Conservation (phyloP, 768 basidiomycete genomes). For the Leccinellum albellum region DNA sequence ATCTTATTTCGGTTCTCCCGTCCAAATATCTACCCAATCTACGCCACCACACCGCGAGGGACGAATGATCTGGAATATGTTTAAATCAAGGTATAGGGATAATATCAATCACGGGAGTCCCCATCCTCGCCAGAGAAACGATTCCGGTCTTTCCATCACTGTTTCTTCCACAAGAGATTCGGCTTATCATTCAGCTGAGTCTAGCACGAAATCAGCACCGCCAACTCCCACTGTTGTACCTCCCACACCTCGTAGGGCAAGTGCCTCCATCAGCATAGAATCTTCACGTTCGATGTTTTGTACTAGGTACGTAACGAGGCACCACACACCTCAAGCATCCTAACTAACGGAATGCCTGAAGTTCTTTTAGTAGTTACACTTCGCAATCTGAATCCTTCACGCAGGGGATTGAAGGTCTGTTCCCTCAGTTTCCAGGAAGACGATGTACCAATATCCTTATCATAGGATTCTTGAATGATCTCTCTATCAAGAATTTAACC, state of each 20-base stretch:
- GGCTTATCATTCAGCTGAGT: slow-evolving; percentile 8
- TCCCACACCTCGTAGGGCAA: slow-evolving; percentile 10
- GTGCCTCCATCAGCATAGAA: background rate
- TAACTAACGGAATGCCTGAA: slow-evolving; percentile 2
- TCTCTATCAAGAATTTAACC: slow-evolving; percentile 3
- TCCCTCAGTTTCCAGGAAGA: background rate
- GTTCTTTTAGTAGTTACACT: slow-evolving; percentile 12
- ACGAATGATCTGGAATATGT: background rate
- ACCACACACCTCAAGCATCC: background rate
- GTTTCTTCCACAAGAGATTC: background rate
- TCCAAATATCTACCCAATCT: background rate
- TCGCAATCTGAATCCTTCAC: slow-evolving; percentile 8
- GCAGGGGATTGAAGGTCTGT: slow-evolving; percentile 10
- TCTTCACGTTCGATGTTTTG: no score
- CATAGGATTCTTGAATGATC: slow-evolving; percentile 8
- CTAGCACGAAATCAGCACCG: slow-evolving; percentile 4
- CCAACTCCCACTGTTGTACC: slow-evolving; percentile 10
- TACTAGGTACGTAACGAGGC: no score
- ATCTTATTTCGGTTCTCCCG: slow-evolving; percentile 12
- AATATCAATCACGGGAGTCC: background rate
- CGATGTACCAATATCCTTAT: background rate
- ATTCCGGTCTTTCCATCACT: background rate
- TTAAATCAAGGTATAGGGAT: background rate
- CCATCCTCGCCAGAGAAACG: background rate
- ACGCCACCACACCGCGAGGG: background rate